Evolutionary conservation across 306 rosid genomes (phyloP).

Genomic region (Prosopis cineraria): DNA sequence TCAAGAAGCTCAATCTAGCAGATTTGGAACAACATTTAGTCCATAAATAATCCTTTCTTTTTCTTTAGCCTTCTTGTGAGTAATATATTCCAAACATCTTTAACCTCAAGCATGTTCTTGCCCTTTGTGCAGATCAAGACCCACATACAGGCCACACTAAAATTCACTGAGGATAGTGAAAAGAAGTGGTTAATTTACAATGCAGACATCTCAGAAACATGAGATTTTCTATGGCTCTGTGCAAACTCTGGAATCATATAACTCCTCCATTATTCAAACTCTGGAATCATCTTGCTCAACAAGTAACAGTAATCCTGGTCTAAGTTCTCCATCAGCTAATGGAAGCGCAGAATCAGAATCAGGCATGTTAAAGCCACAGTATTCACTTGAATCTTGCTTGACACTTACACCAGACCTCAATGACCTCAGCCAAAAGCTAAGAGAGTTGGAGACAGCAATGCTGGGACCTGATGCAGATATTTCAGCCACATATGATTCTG

Average conservation of each 20-base stretch:
- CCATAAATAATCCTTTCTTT: constrained; percentile 2
- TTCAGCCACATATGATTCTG: constrained; percentile 37
- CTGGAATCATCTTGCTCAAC: constrained; percentile 57
- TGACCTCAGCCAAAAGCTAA: constrained; percentile 77
- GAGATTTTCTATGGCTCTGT: constrained; percentile 45
- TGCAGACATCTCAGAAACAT: constrained; percentile 56
- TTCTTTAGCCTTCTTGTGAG: constrained; percentile 1
- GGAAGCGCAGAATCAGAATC: constrained; percentile 53
- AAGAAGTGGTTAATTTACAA: constrained; percentile 31
- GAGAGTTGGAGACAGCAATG: constrained; percentile 82
- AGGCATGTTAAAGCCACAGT: constrained; percentile 28
- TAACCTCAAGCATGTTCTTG: neutral
- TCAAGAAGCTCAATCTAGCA: neutral
- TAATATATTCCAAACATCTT: neutral
- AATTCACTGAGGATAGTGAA: constrained; percentile 22
- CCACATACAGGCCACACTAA: neutral
- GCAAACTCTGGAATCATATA: constrained; percentile 53
- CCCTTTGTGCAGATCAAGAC: constrained; percentile 45
- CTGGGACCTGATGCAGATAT: constrained; percentile 69
- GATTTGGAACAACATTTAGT: neutral
- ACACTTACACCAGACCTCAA: constrained; percentile 53
- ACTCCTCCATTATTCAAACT: constrained; percentile 43
- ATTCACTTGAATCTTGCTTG: constrained; percentile 59
- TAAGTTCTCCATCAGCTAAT: constrained; percentile 55
- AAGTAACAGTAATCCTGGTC: constrained; percentile 43